Base-by-base conservation (phyloP, 2,329 filamentous ascomycete genomes). In the Grosmannia clavigera region DNA sequence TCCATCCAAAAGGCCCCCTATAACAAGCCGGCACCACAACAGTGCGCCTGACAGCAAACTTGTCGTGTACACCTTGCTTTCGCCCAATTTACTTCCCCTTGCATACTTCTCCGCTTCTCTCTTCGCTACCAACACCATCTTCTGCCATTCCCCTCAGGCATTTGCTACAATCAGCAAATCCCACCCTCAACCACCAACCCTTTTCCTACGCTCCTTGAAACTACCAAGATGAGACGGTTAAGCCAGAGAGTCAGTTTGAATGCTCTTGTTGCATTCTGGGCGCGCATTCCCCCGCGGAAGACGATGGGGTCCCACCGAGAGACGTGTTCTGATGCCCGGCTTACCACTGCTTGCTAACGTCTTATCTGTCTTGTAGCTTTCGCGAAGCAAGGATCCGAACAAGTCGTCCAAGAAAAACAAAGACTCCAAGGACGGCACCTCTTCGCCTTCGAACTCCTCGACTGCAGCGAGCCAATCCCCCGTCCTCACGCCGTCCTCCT, bases 211-310 rank as follows among this genome's bases (percentile, higher is more conserved):
- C 51, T 40, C 52, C 35, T 29, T 29, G 12, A 46, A 29, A 52
- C 31, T 14, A 40, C 27, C 22, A 61, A 58, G 76, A 96, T 97
- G 92, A 96, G 96, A 80, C 88, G 90, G 74, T 95, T 97, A 76
- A 88, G 91, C 77, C 90, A 95, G 81, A 90, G 89, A 87, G 91
- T 96, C 84, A 81, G 89, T 84, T 22, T 9, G 63, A 65, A 65
- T 67, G 68, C 68, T 62, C 40, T 51, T 52, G 9, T 14, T 38
- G 53, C n/a, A 35, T 50, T 22, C 43, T 12, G 7, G 31, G 12
- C 12, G 12, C 11, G n/a, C 48, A 29, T 3, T 16, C 0, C 38
- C 38, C 38, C 38, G 6, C 12, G 38, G 14, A 16, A 16, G 38
- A 40, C 38, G 38, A 40, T 40, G 38, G 38, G 31, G 38, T 19